Conservation (phyloP, 2,329 filamentous ascomycete species). For the Fusarium denticulatum region DNA sequence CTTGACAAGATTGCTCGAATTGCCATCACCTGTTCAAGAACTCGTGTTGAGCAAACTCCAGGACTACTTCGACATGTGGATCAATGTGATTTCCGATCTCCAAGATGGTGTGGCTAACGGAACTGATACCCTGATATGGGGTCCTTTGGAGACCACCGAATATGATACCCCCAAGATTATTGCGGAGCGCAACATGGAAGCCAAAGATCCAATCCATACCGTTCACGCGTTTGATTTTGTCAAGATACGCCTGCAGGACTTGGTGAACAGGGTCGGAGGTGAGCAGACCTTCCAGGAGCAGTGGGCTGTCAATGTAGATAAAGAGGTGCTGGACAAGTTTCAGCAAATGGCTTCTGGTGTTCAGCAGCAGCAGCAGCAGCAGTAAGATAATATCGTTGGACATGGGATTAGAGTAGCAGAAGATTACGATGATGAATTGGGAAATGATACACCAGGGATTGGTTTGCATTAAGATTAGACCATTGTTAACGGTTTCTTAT, state of each 20-base stretch:
- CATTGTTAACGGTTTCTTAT: slow-evolving; percentile 14
- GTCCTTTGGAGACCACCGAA: slow-evolving; percentile 54
- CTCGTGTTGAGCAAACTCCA: slow-evolving; percentile 72
- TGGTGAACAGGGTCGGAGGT: slow-evolving; percentile 70
- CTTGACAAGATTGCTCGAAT: slow-evolving; percentile 76
- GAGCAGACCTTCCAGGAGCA: slow-evolving; percentile 72
- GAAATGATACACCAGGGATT: slow-evolving; percentile 23
- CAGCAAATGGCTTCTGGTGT: slow-evolving; percentile 43
- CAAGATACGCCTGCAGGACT: slow-evolving; percentile 66
- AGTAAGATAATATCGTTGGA: background rate
- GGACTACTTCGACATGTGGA: slow-evolving; percentile 81
- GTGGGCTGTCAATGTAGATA: slow-evolving; percentile 80
- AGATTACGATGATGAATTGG: slow-evolving; percentile 8
- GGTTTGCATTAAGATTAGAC: slow-evolving; percentile 27
- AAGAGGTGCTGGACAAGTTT: slow-evolving; percentile 75
- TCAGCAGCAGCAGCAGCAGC: slow-evolving; percentile 25
- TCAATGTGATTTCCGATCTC: slow-evolving; percentile 72
- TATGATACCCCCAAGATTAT: slow-evolving; percentile 67
- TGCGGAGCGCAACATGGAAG: slow-evolving; percentile 62
- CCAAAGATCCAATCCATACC: slow-evolving; percentile 73
- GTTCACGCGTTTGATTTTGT: slow-evolving; percentile 73
- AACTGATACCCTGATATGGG: slow-evolving; percentile 63
- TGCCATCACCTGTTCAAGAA: slow-evolving; percentile 65
- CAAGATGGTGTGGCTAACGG: slow-evolving; percentile 66
- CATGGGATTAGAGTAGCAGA: background rate